Evolutionary conservation across 2,329 filamentous ascomycete species (phyloP).

Genomic region (Stemphylium lycopersici): DNA sequence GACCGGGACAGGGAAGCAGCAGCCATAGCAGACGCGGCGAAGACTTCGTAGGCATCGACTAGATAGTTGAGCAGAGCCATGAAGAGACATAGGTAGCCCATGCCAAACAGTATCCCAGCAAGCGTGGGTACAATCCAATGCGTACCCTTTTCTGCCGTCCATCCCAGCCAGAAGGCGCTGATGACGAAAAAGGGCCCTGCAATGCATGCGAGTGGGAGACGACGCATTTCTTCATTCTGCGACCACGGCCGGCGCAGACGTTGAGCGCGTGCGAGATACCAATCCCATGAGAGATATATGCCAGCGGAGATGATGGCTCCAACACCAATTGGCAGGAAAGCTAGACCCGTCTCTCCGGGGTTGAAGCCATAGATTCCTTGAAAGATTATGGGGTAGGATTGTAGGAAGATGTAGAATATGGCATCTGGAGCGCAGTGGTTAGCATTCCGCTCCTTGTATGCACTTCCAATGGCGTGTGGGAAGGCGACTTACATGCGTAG

Average conservation of each 20-base stretch:
- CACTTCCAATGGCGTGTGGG: background rate
- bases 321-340: constrained; percentile 71
- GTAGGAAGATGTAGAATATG: constrained; percentile 76
- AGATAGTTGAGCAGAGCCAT: constrained; percentile 66
- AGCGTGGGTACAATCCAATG: constrained; percentile 55
- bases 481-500: constrained; percentile 56
- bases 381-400: constrained; percentile 74
- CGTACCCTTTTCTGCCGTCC: constrained; percentile 45
- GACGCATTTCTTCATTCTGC: constrained; percentile 67
- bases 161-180: constrained; percentile 52
- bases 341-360: constrained; percentile 68
- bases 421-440: constrained; percentile 41
- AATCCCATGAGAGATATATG: constrained; percentile 71
- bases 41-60: constrained; percentile 71
- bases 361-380: constrained; percentile 66
- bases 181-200: constrained; percentile 66
- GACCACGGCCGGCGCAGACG: constrained; percentile 61
- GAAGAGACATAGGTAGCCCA: constrained; percentile 58
- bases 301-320: constrained; percentile 65
- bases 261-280: constrained; percentile 61
- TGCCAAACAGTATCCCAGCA: constrained; percentile 52
- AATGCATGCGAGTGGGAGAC: constrained; percentile 73
- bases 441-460: background rate
- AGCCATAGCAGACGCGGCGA: constrained; percentile 78
- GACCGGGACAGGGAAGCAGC: constrained; percentile 83